Base-by-base conservation (phyloP, 208 protist genomes). In the Leishmania tropica region DNA sequence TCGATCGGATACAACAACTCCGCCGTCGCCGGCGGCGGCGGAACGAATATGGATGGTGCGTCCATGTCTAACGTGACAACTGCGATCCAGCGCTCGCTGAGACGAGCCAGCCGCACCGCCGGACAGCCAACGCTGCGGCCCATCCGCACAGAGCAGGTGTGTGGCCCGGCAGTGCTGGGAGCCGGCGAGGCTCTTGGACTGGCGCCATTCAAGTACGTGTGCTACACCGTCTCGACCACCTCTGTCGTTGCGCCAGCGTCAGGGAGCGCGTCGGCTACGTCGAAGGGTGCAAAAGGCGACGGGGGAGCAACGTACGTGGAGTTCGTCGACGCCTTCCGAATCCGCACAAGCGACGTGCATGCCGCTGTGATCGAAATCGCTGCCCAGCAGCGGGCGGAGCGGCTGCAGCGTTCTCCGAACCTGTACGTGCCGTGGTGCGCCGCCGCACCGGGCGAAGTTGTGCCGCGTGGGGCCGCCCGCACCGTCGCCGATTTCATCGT, bases 51-150 rank as follows among this genome's bases (percentile, higher is more conserved):
- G 73, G 94, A 95, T 54, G 81, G 78, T 1, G 83, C 80, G 3
- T 95, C 93, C 17, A 83, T 83, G 58, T 93, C 90, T 45, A 96
- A 95, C 78, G 79, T 95, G 17, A 95, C 92, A 6, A 91, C 92
- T 17, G 87, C 90, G 15, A 93, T 96, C 76, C 90, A 94, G 67
- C 89, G 92, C 51, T 90, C 90, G 3, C 81, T 97, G 74, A 85
- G 86, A 7, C 85, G 84, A 21, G 94, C 90, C n/a, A 94, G 88
- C 47, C 90, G 94, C 60, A 86, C 89, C 35, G 86, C 92, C 3
- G 94, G 94, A 7, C 94, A 97, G 86, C 94, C 94, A 53, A 97
- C 94, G 42, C 81, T 97, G 65, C 83, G 89, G 78, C 62, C 86
- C 28, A 81, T 60, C 1, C 88, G 92, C 6, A 93, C 87, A 28